Evolutionary conservation across 495 filamentous ascomycete genomes (phyloP), one percentile per base, ranked within the genome.

Genomic region (Viridothelium virens): DNA sequence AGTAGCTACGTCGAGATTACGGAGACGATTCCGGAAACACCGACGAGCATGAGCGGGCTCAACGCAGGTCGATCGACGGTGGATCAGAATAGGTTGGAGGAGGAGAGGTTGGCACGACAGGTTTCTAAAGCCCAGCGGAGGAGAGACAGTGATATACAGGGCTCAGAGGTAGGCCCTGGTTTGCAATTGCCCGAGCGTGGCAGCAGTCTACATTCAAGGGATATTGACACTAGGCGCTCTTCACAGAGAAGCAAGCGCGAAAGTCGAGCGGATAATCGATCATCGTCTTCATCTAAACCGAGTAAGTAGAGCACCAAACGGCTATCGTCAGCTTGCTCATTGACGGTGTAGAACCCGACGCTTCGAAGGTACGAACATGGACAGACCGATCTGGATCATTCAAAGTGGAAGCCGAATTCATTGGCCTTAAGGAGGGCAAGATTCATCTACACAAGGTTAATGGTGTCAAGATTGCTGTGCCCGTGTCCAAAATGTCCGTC

Each of bases 371-470:
- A 31, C 87, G 94, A 62, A 89, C 85, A 16, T 99, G 94, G 94
- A 96, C 92, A 11, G 94, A 99, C 74, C 86, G 95, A 62, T 88
- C 90, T 18, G 95, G 91, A 70, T 90, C 91, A 11, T 99, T 99
- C 77, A 96, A 91, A 67, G 94, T 99, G 66, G 94, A 99, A 65
- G 94, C 94, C 10, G 91, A 99, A 72, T 99, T 97, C 74, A 86
- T 97, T 66, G 95, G 92, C 18, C 80, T 96, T 33, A 88, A 85
- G 73, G 94, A 97, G 74, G 91, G 91, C 56, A 97, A 99, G 79
- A 94, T 99, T 68, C 94, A 97, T 76, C 82, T 99, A 4, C 94
- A 99, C 79, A 99, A 99, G 80, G 80, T 87, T 74, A 99, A 99
- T 73, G 94, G 94, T 11, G 91, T 99, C 61, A 96, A 97, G 76